phyloP scores from a whole-genome alignment of 1,284 basidiomycete species.

The Irpex sp. region DNA sequence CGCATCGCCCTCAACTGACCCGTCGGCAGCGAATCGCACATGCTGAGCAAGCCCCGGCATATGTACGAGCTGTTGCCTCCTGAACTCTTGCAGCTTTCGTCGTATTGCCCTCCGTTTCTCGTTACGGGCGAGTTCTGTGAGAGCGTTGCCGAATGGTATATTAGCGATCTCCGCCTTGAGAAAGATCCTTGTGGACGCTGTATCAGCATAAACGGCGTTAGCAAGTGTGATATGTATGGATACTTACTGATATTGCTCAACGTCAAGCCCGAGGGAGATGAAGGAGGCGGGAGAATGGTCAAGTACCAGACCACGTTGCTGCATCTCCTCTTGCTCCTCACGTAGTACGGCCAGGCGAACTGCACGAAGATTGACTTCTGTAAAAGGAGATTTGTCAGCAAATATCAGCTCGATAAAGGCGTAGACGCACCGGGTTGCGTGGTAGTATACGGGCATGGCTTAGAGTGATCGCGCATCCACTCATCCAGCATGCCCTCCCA shows the following conservation, averaged over 20 bases:
- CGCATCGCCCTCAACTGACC: neutral
- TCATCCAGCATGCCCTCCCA: neutral
- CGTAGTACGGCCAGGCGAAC: conserved; percentile 6
- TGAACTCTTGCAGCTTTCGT: conserved; percentile 5
- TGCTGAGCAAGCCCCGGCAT: conserved; percentile 8
- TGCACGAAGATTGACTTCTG: too few relatives aligned
- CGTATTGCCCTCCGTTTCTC: conserved; percentile 6
- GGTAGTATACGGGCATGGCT: neutral
- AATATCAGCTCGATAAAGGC: too few relatives aligned
- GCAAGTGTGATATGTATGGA: neutral
- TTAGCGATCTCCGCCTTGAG: neutral
- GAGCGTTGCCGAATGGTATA: neutral
- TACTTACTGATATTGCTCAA: conserved; percentile 19
- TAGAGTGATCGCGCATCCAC: neutral
- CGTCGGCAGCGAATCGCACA: neutral
- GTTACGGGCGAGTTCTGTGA: neutral
- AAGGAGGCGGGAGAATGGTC: conserved; percentile 9
- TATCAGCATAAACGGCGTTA: neutral
- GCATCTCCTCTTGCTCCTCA: conserved; percentile 10
- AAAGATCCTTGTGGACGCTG: neutral
- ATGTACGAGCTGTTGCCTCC: conserved; percentile 2
- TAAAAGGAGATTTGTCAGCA: too few relatives aligned
- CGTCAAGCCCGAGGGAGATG: conserved; percentile 15
- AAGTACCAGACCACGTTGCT: conserved; percentile 6
- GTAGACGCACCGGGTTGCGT: neutral